Evolutionary conservation across 306 rosid genomes (phyloP), one percentile per base, ranked within the genome.

Genomic region (Prunus mira): DNA sequence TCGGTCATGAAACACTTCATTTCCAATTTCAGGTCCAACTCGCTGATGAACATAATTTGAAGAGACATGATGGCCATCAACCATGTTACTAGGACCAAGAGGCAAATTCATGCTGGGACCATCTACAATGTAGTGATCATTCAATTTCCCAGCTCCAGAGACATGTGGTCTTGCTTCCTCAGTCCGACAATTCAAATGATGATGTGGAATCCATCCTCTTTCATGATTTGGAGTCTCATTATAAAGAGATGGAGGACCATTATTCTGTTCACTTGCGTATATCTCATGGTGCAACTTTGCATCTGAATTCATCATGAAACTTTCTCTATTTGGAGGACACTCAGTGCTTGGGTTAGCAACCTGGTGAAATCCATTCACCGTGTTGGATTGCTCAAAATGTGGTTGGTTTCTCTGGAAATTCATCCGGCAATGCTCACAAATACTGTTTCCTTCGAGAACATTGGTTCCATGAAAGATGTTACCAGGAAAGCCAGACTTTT

Each of bases 391-490:
- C 83, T 95, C 97, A 71, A 86, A 18, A 72, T 77, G 87, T 3
- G 93, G 84, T 64, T 84, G 95, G 75, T 88, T 79, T 84, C 98
- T 86, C 18, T 82, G 99, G 76, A 88, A 96, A 87, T 75, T 71
- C 85, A 84, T 78, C 41, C 88, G 88, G 71, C 96, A 89, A 38
- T 88, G 89, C 79, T 96, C 99, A 72, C 91, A 88, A 58, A 89
- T 81, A 82, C 79, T 85, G 75, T 78, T 92, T 73, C 94, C 99
- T 79, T 96, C 99, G 25, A 78, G 27, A 70, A 70, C 90, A 82
- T 81, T 89, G 27, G 83, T 78, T 51, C 90, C 79, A 54, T 88
- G 91, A 77, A 88, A 72, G 79, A 88, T 56, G 69, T 89, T 91
- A 75, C 91, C 89, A 0, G 96, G 87, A 84, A 91, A 96, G 79